phyloP scores from a whole-genome alignment of 345 rosid species.

The Eucalyptus tenuipes region DNA sequence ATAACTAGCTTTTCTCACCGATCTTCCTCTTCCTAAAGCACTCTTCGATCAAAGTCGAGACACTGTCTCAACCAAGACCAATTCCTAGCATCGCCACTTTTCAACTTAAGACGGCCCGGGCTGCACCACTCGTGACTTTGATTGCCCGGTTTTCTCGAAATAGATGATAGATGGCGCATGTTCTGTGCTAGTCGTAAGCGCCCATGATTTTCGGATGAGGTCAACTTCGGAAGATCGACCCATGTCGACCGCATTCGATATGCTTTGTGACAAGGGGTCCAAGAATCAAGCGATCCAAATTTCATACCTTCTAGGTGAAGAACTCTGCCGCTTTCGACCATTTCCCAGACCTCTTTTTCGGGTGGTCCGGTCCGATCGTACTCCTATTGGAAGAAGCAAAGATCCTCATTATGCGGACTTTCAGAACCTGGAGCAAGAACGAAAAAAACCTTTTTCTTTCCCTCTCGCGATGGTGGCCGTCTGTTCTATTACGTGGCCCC shows the following conservation, averaged over 20 bases:
- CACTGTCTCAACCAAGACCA: background rate
- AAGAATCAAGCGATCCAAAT: background rate
- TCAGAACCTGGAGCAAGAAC: too few relatives aligned
- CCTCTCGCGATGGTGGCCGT: too few relatives aligned
- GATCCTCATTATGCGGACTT: too few relatives aligned
- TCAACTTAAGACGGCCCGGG: background rate
- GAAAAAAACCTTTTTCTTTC: too few relatives aligned
- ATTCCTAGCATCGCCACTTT: background rate
- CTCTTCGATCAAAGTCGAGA: background rate
- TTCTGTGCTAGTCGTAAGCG: background rate
- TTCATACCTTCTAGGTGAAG: background rate
- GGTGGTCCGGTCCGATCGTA: too few relatives aligned
- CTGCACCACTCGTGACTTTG: background rate
- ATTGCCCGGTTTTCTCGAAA: background rate
- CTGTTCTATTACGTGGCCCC: too few relatives aligned
- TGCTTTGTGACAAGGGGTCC: background rate
- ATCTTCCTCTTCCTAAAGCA: background rate
- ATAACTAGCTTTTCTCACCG: background rate
- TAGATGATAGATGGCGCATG: background rate
- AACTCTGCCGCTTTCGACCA: background rate
- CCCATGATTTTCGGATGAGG: background rate
- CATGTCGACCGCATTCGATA: background rate
- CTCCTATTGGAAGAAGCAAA: too few relatives aligned
- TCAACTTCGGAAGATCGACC: background rate
- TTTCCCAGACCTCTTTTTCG: background rate